A percentile compares a stretch with the other conserved stretches of the same genome.
Conservation (phyloP, 108 stramenopile species). For the Skeletonema tropicum region DNA sequence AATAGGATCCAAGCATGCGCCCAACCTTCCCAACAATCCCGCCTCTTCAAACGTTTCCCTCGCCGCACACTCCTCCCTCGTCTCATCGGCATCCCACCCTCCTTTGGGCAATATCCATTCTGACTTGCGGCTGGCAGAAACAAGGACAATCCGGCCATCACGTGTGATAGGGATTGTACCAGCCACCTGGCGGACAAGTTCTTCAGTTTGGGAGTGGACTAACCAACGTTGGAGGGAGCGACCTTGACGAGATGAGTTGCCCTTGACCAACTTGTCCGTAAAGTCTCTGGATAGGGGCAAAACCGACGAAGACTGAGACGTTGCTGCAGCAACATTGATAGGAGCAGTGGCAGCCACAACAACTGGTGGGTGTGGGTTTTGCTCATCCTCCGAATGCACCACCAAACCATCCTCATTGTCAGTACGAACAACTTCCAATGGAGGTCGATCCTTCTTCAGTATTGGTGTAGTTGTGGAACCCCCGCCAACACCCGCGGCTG, state of each 20-base stretch:
- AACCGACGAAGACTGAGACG: not conserved
- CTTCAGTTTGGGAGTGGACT: conserved; percentile 48
- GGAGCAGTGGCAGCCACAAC: not conserved
- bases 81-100: conserved; percentile 94
- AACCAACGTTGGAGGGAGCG: conserved; percentile 71
- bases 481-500: not conserved
- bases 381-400: conserved; percentile 29
- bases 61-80: conserved; percentile 83
- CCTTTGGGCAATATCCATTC: conserved; percentile 97
- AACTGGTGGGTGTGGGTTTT: not conserved
- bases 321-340: not conserved
- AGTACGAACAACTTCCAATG: conserved; percentile 23
- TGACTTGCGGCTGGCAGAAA: conserved; percentile 71
- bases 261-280: conserved; percentile 62
- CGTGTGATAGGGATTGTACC: conserved; percentile 77
- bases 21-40: conserved; percentile 80
- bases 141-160: conserved; percentile 79
- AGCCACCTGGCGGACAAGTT: conserved; percentile 65
- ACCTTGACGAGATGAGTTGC: conserved; percentile 68
- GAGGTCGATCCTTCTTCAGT: too few species aligned
- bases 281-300: conserved; percentile 20
- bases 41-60: conserved; percentile 93
- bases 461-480: not conserved
- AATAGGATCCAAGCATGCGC: conserved; percentile 65
- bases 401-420: not conserved